Conservation (phyloP, 2,329 filamentous ascomycete genomes). For the Verticillium alfalfae region DNA sequence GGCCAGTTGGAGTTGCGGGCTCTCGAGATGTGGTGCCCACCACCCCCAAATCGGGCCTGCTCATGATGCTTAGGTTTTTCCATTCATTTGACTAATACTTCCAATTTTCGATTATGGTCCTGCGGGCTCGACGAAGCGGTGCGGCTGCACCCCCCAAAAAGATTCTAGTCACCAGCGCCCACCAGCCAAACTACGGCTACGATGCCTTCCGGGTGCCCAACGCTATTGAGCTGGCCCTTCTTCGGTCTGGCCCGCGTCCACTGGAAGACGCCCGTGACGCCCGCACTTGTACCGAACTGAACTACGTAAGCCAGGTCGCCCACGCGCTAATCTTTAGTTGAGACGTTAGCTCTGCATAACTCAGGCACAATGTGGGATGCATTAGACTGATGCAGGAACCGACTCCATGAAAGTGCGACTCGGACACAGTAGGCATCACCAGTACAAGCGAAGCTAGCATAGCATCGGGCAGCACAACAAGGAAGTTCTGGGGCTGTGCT, state of each 20-base stretch:
- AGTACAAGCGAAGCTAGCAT: neutral
- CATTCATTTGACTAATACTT: no score
- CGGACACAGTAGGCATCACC: neutral
- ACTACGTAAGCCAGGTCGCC: neutral
- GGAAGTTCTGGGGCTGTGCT: neutral
- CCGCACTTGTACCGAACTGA: neutral
- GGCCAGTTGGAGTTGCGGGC: neutral
- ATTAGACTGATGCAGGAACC: conserved; percentile 5
- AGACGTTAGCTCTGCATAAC: conserved; percentile 12
- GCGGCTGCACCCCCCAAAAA: neutral
- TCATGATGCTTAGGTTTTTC: no score
- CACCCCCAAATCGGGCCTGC: neutral
- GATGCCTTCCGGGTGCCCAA: neutral
- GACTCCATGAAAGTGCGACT: conserved; percentile 5
- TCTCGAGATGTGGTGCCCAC: neutral
- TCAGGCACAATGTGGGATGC: conserved; percentile 3
- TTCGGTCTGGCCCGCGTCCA: neutral
- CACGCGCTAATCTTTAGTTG: conserved; percentile 4
- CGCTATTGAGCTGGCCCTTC: neutral
- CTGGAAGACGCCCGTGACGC: neutral
- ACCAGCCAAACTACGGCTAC: neutral
- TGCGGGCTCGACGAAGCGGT: neutral
- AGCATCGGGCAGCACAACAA: conserved; percentile 2
- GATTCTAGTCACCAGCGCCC: neutral
- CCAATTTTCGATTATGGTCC: no score